Conservation (phyloP, 805 yeast genomes). For the Myxozyma kluyveri region DNA sequence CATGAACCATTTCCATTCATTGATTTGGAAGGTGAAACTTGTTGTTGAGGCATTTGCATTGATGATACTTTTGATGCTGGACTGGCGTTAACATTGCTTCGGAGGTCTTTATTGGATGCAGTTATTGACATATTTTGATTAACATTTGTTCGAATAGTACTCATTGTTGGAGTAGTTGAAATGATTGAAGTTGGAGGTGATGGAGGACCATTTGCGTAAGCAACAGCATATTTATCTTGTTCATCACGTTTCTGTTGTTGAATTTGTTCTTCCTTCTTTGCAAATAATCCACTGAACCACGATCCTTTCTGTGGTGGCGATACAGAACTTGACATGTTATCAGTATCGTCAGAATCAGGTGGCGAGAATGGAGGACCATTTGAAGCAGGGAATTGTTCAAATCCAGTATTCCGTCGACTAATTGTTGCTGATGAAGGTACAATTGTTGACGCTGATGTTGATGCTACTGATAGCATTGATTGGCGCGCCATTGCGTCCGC, state of each 20-base stretch:
- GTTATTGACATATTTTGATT: constrained; percentile 13
- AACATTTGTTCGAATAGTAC: constrained; percentile 24
- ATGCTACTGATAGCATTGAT: neutral
- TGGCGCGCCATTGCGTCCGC: neutral
- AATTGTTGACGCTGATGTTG: neutral
- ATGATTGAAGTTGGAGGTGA: constrained; percentile 28
- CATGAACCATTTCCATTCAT: too few species aligned
- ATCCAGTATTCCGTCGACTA: neutral
- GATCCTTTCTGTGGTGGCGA: constrained; percentile 5
- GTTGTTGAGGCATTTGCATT: neutral
- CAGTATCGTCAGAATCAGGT: constrained; percentile 24
- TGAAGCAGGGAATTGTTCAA: constrained; percentile 28
- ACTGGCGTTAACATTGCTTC: constrained; percentile 3
- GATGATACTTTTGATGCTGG: constrained; percentile 1
- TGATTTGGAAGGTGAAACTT: neutral
- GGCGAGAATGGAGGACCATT: constrained; percentile 20
- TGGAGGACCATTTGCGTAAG: constrained; percentile 18
- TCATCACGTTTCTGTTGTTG: neutral
- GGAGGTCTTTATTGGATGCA: constrained; percentile 1
- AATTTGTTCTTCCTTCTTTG: constrained; percentile 12
- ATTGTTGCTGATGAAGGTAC: neutral
- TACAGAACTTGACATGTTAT: constrained; percentile 3
- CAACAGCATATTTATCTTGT: constrained; percentile 1
- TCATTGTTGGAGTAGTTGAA: constrained; percentile 18
- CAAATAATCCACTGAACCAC: constrained; percentile 17